Evolutionary conservation across 352 stramenopile genomes (phyloP).

Genomic region (Pythium grandisporangium): DNA sequence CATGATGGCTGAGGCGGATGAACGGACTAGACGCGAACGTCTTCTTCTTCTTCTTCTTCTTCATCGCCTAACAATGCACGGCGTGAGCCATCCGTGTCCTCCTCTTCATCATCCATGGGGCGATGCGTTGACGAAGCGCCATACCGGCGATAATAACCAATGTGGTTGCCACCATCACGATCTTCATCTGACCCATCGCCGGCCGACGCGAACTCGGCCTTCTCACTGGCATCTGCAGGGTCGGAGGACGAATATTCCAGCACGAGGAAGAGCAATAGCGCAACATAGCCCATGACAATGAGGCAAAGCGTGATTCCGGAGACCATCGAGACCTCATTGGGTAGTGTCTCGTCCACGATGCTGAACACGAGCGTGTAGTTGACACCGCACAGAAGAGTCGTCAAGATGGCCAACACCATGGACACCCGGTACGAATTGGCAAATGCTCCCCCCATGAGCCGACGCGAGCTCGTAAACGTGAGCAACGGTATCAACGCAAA

Average conservation of each 20-base stretch:
- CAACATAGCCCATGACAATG: slow-evolving; percentile 20
- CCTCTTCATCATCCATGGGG: too few relatives aligned
- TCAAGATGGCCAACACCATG: slow-evolving; percentile 25
- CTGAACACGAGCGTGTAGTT: slow-evolving; percentile 59
- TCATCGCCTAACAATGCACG: too few relatives aligned
- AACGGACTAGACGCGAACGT: too few relatives aligned
- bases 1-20: too few relatives aligned
- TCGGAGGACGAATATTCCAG: slow-evolving; percentile 36
- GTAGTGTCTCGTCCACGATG: slow-evolving; percentile 29
- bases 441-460: slow-evolving; percentile 57
- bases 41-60: too few relatives aligned
- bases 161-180: too few relatives aligned
- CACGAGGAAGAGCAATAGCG: slow-evolving; percentile 44
- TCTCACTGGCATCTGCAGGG: too few relatives aligned
- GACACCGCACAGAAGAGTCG: slow-evolving; percentile 38
- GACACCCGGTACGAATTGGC: slow-evolving; percentile 22
- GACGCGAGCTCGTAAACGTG: slow-evolving; percentile 44
- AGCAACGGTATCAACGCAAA: slow-evolving; percentile 82
- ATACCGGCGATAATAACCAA: too few relatives aligned
- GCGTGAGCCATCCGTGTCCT: too few relatives aligned
- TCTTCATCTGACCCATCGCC: too few relatives aligned
- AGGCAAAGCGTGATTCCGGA: slow-evolving; percentile 8
- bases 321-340: slow-evolving; percentile 15
- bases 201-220: too few relatives aligned
- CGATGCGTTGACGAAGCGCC: too few relatives aligned